phyloP scores from a whole-genome alignment of 2,329 filamentous ascomycete species.

The Cytospora schulzeri region DNA sequence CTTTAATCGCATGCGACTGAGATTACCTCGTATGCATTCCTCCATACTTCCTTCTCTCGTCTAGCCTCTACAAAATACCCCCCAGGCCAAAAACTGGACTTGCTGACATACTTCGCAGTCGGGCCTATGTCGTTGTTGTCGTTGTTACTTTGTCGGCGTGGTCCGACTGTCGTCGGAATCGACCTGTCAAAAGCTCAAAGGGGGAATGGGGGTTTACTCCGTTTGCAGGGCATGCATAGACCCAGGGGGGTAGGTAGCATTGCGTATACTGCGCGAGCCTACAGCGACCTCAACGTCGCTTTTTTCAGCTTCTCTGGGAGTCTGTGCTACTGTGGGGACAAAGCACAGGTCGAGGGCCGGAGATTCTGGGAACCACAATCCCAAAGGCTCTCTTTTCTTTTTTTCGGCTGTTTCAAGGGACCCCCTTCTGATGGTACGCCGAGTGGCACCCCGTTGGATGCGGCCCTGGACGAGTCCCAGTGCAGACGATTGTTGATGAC shows the following conservation, averaged over 20 bases:
- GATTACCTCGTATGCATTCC: background rate
- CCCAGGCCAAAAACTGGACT: background rate
- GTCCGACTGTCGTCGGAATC: background rate
- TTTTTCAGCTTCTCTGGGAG: background rate
- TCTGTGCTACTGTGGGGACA: background rate
- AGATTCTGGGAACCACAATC: background rate
- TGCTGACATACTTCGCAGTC: background rate
- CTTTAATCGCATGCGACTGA: slow-evolving; percentile 15
- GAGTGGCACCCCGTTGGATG: background rate
- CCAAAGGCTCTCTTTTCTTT: background rate
- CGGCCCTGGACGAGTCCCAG: background rate
- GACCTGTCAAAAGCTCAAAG: slow-evolving; percentile 4
- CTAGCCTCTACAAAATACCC: background rate
- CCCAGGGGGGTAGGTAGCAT: background rate
- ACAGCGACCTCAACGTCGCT: background rate
- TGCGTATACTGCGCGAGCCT: background rate
- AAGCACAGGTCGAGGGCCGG: background rate
- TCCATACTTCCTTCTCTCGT: background rate
- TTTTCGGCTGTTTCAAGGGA: too few species aligned
- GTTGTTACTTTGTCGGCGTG: background rate
- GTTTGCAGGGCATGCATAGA: background rate
- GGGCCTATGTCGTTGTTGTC: background rate
- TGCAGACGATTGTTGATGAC: background rate
- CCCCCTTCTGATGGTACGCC: background rate
- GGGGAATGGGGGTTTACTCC: background rate